Base-by-base conservation (phyloP, 2,329 filamentous ascomycete species). In the Cadophora luteo-olivacea region DNA sequence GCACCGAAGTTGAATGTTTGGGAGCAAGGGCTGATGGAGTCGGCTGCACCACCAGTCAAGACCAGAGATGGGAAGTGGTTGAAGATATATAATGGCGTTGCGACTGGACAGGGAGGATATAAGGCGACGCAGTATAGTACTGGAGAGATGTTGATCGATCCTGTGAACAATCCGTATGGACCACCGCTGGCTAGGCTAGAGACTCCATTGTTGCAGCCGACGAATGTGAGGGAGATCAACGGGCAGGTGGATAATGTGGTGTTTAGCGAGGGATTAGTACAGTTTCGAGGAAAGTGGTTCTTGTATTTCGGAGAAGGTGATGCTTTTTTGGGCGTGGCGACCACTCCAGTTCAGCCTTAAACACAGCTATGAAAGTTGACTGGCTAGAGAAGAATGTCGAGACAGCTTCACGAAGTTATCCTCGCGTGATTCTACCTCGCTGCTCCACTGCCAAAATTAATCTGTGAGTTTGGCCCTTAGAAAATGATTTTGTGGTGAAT, bases 71-170 rank as follows among this genome's bases (percentile, higher is more conserved):
- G 77, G 3, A 73, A 70, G 32, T 79, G 78, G 78, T 54, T 79
- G 12, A 67, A 76, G 29, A 65, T 79, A 36, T 78, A 78, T 69
- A 78, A 78, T 54, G 75, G 73, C 19, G 72, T 75, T 61, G 74
- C 74, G 7, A 75, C 73, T 6, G 75, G 75, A 0, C 64, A 71
- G n/a, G 74, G 69, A 12, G 76, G 75, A 4, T 79, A 75, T 67
- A 72, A 69, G 4, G 54, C 71, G 24, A 75, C 65, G 19, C 75
- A 78, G 58, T 79, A 79, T 68, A 74, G 72, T n/a, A 75, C 75
- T 1, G 77, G 77, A 3, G 74, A 79, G 69, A 78, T 79, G 77
- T 70, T 79, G 57, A 72, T 79, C 41, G 77, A 79, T 70, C 76
- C 76, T 4, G 72, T 67, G 68, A 72, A 64, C 64, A 51, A 72